Percentiles rank a stretch among this genome's conserved stretches.
These are phyloP conservation scores for Colletotrichum musicola DNA, from an alignment of 2,329 filamentous ascomycete genomes.

Conservation along the genomic window DNA sequence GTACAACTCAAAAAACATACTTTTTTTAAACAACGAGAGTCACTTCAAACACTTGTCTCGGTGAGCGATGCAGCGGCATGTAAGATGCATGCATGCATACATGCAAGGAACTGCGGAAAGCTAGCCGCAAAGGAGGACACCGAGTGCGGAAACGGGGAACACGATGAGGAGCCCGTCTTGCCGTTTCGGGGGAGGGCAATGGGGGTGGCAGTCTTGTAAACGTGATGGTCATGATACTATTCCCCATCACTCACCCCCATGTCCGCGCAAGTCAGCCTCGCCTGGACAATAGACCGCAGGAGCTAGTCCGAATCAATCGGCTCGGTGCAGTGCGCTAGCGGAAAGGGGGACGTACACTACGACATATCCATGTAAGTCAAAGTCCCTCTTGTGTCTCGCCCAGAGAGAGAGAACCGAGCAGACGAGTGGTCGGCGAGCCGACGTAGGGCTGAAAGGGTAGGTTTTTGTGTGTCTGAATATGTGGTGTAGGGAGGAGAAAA, in stretches of 20 bases:
- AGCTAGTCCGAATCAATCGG: conserved; percentile 29
- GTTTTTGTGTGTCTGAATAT: neutral
- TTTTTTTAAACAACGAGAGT: neutral
- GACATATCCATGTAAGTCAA: too few species aligned
- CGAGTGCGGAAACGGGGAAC: too few species aligned
- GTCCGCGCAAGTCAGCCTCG: conserved; percentile 37
- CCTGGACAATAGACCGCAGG: conserved; percentile 33
- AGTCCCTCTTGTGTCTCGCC: neutral
- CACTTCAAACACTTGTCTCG: neutral
- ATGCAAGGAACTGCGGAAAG: neutral
- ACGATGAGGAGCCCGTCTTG: neutral
- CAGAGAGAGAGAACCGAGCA: neutral
- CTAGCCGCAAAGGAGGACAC: too few species aligned
- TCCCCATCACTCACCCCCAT: neutral
- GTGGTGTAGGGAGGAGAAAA: neutral
- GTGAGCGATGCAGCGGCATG: neutral
- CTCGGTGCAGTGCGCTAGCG: conserved; percentile 30
- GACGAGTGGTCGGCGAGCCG: conserved; percentile 19
- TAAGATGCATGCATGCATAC: neutral
- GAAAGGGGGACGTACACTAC: neutral
- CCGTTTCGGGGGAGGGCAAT: neutral
- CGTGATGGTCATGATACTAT: conserved; percentile 3
- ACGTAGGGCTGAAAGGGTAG: conserved; percentile 31
- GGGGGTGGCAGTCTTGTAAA: neutral
- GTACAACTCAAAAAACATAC: conserved; percentile 3